phyloP scores from a whole-genome alignment of 768 basidiomycete genomes.

The Tremella yokohamensis region DNA sequence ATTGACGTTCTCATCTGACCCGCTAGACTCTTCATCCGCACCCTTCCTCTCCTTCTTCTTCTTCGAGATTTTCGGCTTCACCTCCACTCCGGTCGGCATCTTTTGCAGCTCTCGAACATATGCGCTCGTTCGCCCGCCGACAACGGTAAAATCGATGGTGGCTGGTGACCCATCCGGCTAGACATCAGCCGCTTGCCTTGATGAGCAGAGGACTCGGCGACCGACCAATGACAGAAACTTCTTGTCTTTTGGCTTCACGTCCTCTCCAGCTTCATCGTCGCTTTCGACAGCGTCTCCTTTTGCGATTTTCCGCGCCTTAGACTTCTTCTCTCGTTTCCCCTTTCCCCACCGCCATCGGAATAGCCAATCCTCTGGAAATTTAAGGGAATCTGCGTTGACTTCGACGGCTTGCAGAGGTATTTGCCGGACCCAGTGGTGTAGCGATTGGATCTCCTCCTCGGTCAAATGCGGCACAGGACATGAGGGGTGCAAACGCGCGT shows the following conservation, averaged over 20 bases:
- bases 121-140: slow-evolving; percentile 74
- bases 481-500: slow-evolving; percentile 69
- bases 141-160: slow-evolving; percentile 69
- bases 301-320: slow-evolving; percentile 9
- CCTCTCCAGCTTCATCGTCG: slow-evolving; percentile 25
- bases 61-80: slow-evolving; percentile 42
- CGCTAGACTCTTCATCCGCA: slow-evolving; percentile 1
- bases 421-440: slow-evolving; percentile 59
- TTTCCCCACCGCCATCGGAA: slow-evolving; percentile 50
- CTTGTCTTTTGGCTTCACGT: slow-evolving; percentile 31
- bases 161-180: slow-evolving; percentile 69
- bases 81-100: slow-evolving; percentile 48
- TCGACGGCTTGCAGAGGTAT: slow-evolving; percentile 64
- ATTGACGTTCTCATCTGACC: background rate
- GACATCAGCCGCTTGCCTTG: background rate
- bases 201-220: background rate
- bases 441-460: slow-evolving; percentile 55
- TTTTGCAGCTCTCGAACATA: slow-evolving; percentile 64
- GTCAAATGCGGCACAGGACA: slow-evolving; percentile 61
- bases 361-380: slow-evolving; percentile 59
- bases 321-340: slow-evolving; percentile 33
- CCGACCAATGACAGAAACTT: slow-evolving; percentile 36
- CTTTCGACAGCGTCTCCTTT: slow-evolving; percentile 17
- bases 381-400: slow-evolving; percentile 65
- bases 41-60: slow-evolving; percentile 27